Evolutionary conservation across 768 basidiomycete species (phyloP).

Genomic region (Macrocybe gigantea): DNA sequence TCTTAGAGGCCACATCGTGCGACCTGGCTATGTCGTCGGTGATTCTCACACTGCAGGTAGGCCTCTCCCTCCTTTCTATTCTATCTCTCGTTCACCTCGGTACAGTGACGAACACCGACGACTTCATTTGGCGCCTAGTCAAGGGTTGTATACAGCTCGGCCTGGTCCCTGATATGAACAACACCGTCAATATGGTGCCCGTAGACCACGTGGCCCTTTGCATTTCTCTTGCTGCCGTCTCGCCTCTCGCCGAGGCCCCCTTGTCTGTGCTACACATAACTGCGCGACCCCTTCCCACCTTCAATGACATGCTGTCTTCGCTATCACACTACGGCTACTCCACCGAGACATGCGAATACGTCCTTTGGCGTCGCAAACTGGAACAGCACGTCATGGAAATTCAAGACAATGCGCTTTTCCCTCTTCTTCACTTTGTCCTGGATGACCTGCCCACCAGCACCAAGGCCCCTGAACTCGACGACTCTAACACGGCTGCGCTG

Average conservation of each 20-base stretch:
- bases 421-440: constrained; percentile 92
- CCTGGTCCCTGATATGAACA: constrained; percentile 94
- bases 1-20: constrained; percentile 76
- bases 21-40: constrained; percentile 95
- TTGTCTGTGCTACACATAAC: constrained; percentile 77
- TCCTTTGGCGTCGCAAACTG: constrained; percentile 85
- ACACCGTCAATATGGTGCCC: constrained; percentile 96
- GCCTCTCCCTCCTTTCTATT: constrained; percentile 15
- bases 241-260: constrained; percentile 40
- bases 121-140: constrained; percentile 97
- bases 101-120: constrained; percentile 95
- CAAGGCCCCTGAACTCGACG: constrained; percentile 87
- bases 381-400: constrained; percentile 93
- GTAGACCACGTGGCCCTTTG: constrained; percentile 93
- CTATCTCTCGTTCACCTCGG: constrained; percentile 3
- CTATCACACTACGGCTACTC: constrained; percentile 76
- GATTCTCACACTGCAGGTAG: constrained; percentile 82
- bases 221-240: constrained; percentile 65
- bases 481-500: constrained; percentile 72
- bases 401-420: constrained; percentile 96
- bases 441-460: constrained; percentile 97
- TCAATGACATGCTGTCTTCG: constrained; percentile 77
- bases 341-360: constrained; percentile 77
- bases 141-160: constrained; percentile 99
- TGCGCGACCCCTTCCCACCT: constrained; percentile 81